phyloP scores from a whole-genome alignment of 2,329 filamentous ascomycete genomes.

The Phoma herbarum region DNA sequence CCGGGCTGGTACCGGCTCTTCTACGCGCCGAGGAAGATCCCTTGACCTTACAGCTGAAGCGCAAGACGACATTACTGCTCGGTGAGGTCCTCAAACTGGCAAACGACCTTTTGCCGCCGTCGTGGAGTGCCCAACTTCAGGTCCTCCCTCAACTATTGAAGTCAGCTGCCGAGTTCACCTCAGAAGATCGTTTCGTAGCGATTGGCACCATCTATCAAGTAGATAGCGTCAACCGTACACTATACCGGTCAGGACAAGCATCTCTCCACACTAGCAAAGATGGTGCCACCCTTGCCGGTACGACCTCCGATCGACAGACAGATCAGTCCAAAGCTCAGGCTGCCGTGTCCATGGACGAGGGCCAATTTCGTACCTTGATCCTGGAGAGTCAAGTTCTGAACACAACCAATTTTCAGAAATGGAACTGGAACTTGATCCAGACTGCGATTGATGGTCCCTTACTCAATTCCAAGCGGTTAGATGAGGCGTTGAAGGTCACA shows the following conservation, averaged over 20 bases:
- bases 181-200: conserved; percentile 78
- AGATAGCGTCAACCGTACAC: conserved; percentile 92
- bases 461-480: conserved; percentile 87
- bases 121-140: conserved; percentile 85
- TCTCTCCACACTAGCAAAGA: conserved; percentile 46
- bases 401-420: conserved; percentile 90
- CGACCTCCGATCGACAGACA: conserved; percentile 49
- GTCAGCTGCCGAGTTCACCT: conserved; percentile 74
- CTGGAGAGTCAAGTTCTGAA: conserved; percentile 86
- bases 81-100: conserved; percentile 92
- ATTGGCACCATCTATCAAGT: conserved; percentile 96
- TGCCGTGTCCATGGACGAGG: conserved; percentile 70
- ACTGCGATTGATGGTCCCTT: conserved; percentile 92
- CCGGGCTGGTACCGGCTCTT: conserved; percentile 68
- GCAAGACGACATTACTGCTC: conserved; percentile 89
- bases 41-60: conserved; percentile 74
- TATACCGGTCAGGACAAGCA: conserved; percentile 77
- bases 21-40: conserved; percentile 72
- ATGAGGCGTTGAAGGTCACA: conserved; percentile 92
- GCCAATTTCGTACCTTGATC: conserved; percentile 68
- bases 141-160: conserved; percentile 86
- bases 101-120: conserved; percentile 81
- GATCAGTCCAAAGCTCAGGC: conserved; percentile 62
- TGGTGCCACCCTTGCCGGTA: conserved; percentile 29
- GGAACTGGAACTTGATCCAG: conserved; percentile 95